Base-by-base conservation (phyloP, 2,329 filamentous ascomycete genomes). In the Pseudogymnoascus sp. region DNA sequence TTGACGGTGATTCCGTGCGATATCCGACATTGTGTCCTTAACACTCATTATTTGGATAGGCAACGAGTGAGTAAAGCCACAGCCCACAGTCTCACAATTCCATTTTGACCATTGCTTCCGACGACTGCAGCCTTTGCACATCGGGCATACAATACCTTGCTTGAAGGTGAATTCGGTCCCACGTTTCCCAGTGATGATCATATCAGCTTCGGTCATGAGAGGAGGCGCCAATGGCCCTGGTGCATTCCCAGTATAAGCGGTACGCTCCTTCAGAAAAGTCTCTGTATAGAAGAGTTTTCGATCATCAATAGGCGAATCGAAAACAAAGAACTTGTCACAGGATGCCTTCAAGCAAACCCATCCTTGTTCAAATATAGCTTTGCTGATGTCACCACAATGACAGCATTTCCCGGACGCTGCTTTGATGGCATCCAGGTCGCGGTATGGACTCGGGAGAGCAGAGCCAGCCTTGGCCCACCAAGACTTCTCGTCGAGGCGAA, bases 121-220 rank as follows among this genome's bases (percentile, higher is more conserved):
- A 2, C 84, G 79, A 44, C 79, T 84, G 68, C 88, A 90, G 42
- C 83, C 80, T 0, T 78, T 75, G 66, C 89, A 92, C 1, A 74
- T 64, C 0, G 84, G 84, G 67, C 89, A 92, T 1, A 88, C 82
- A 56, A 91, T 82, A 0, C 88, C 89, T 60, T 78, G 77, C 69
- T 84, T 87, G 63, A 81, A 84, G 7, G 77, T 72, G 2, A 76
- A 74, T 10, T 82, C 79, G 0, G 81, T 79, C 3, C 82, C 80
- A 4, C 75, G 69, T 0, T 75, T 72, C 12, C 75, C 74, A 0
- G 40, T 42, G 3, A 31, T 28, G 8, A 73, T 67, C 1, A 74
- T 69, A 10, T 74, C 67, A 4, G 73, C 68, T 4, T 78, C 63
- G 0, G 78, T 73, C 0, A 75, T 73, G 0, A 79, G 68, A 0